Evolutionary conservation across 164 flowering plant species (phyloP).

Genomic region (Magnolia officinalis): DNA sequence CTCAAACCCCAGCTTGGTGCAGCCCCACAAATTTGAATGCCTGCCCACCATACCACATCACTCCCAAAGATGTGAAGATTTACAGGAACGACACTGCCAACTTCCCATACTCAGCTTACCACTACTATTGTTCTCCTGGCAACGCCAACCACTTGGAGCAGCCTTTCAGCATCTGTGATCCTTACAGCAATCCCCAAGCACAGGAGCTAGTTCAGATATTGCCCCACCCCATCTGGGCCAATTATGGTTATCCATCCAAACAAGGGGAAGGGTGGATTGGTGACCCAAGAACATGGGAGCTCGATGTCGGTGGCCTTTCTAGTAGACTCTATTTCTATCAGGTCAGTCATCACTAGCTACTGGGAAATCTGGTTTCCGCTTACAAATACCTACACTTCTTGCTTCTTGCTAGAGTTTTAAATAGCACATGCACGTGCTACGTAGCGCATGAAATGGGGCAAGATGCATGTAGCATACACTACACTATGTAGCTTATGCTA

Average conservation of each 20-base stretch:
- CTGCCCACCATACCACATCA: conserved; percentile 75
- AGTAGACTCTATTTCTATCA: conserved; percentile 78
- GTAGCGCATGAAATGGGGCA: not conserved
- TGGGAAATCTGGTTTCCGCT: not conserved
- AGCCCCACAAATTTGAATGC: conserved; percentile 30
- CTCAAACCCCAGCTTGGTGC: conserved; percentile 61
- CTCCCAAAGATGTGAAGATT: conserved; percentile 40
- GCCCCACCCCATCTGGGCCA: conserved; percentile 79
- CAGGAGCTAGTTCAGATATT: conserved; percentile 74
- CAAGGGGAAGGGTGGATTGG: conserved; percentile 77
- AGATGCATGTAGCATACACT: not conserved
- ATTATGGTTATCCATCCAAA: conserved; percentile 66
- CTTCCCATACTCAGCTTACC: conserved; percentile 77
- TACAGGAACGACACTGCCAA: conserved; percentile 51
- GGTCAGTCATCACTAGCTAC: conserved; percentile 28
- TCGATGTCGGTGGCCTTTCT: conserved; percentile 69
- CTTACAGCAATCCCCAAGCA: conserved; percentile 86
- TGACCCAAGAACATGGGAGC: conserved; percentile 74
- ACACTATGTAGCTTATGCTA: not conserved
- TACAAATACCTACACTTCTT: not conserved
- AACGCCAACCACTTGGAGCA: conserved; percentile 53
- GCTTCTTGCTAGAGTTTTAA: not conserved
- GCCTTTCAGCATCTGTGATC: conserved; percentile 64
- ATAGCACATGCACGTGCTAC: not conserved
- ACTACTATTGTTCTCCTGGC: conserved; percentile 68